A percentile compares a stretch with the other conserved stretches of the same genome.
Conservation (phyloP, 441 rosid genomes). For the Geranium incanum region DNA sequence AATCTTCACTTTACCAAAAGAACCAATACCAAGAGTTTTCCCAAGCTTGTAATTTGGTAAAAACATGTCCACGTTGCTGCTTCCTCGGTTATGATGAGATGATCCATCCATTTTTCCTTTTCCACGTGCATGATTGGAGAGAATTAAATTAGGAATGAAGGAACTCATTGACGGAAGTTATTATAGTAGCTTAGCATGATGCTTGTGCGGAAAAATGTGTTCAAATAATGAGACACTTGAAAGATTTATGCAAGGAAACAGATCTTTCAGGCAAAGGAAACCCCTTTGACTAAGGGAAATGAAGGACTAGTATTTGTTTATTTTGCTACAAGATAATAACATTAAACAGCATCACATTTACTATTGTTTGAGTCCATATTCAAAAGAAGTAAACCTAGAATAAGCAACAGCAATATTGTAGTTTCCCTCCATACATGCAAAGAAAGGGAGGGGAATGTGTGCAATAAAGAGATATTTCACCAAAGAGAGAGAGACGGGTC, state of each 20-base stretch:
- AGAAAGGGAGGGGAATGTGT: not conserved
- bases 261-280: not conserved
- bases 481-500: not conserved
- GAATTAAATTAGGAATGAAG: not conserved
- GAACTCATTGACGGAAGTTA: not conserved
- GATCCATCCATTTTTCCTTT: conserved; percentile 66
- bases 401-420: not conserved
- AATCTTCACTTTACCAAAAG: conserved; percentile 92
- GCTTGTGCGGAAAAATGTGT: not conserved
- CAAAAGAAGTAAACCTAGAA: not conserved
- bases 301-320: not conserved
- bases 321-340: not conserved
- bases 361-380: not conserved
- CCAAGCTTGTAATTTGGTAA: conserved; percentile 82
- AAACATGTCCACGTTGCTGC: conserved; percentile 41
- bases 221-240: not conserved
- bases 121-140: not conserved
- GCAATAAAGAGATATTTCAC: not conserved
- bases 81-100: conserved; percentile 35
- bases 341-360: not conserved
- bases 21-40: conserved; percentile 88
- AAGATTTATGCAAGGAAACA: no score
- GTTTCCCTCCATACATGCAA: not conserved
- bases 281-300: not conserved
- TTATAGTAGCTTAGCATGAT: not conserved